phyloP scores from a whole-genome alignment of 169 alveolate species.

The Eimeria sp. region DNA sequence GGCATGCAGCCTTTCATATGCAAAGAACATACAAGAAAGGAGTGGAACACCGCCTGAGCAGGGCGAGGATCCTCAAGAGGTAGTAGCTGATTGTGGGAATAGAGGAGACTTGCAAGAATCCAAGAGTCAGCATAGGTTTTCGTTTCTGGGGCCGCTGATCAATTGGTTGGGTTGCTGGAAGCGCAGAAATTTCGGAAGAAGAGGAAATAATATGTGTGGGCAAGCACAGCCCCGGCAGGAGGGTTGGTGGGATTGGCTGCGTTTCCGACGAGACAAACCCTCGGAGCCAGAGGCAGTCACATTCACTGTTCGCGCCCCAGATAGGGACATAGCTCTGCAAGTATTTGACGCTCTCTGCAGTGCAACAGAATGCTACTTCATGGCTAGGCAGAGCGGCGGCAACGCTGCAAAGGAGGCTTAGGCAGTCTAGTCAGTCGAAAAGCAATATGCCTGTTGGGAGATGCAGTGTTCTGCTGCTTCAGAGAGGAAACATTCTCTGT shows the following conservation, averaged over 20 bases:
- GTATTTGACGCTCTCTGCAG: conserved; percentile 51
- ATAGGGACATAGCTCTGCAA: conserved; percentile 9
- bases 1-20: not conserved
- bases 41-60: not conserved
- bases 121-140: not conserved
- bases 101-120: not conserved
- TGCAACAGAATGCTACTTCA: not conserved
- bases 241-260: not conserved
- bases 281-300: conserved; percentile 22
- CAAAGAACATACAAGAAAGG: not conserved
- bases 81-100: not conserved
- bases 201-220: not conserved
- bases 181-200: not conserved
- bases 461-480: not conserved
- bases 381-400: not conserved
- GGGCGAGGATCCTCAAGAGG: not conserved
- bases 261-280: not conserved
- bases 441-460: not conserved
- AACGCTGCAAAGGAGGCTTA: not conserved
- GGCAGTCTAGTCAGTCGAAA: not conserved
- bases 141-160: not conserved
- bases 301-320: not conserved
- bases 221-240: not conserved
- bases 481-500: not conserved
- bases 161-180: not conserved